Evolutionary conservation across 2,329 filamentous ascomycete species (phyloP), one percentile per base, ranked within the genome.

Genomic region (Pseudonectria foliicola): DNA sequence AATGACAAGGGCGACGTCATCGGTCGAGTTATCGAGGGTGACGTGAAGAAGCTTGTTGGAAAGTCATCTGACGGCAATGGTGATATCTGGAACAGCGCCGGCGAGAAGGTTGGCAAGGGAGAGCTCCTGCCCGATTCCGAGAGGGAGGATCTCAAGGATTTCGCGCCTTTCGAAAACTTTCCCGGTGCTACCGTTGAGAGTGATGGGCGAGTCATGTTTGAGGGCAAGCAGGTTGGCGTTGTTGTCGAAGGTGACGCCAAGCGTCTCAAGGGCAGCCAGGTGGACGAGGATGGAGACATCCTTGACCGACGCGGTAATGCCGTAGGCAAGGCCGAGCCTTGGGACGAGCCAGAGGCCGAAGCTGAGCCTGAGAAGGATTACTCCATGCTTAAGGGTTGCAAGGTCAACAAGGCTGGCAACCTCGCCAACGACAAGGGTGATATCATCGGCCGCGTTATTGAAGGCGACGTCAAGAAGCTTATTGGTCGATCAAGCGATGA

Each of bases 211-310:
- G 38, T 77, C 14, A 56, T 65, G 10, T 68, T 62, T 38, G 61
- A 70, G 4, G 71, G 64, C 15, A 64, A 70, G 31, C 64, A 73
- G 33, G 62, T 79, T 13, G 80, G 80, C 26, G 71, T 71, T 30
- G 59, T 83, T 8, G 60, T 75, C 10, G 73, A 81, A 41, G 80
- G 80, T 10, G 77, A 83, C 35, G 51, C 68, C 7, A 76, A 76
- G 58, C 70, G 70, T 39, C 67, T 84, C n/a, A 68, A 74, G 33
- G 80, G 80, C 16, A 80, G 79, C 55, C 62, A 68, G 25, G 77
- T 83, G n/a, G 80, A 85, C 33, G 64, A 78, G 21, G 80, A 84
- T 31, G 80, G 80, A 10, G 80, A 84, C 33, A 72, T 85, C 26
- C 59, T 79, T 5, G 79, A 83, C 50, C 75, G 71, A 45, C 64